Evolutionary conservation across 257 asterid species (phyloP), one percentile per base, ranked within the genome.

Genomic region (Penstemon barbatus): DNA sequence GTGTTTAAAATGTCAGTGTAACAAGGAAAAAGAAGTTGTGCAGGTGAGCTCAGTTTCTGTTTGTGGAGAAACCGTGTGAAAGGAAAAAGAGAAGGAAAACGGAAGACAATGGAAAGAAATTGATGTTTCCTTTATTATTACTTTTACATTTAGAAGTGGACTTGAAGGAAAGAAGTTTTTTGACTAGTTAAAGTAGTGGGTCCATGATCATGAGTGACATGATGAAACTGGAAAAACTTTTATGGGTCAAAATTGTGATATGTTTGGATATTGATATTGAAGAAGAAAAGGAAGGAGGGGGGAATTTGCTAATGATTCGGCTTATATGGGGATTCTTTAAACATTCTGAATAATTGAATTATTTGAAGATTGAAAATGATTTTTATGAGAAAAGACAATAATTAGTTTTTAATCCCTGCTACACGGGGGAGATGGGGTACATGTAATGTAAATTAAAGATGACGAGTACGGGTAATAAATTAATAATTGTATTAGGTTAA

Each of bases 21-120:
- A 12, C 40, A 61, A 72, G 57, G 52, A 19, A 8, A 39, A 7
- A 57, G 48, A 25, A 11, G 42, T 48, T 65, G 48, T 42, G 66
- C 61, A 15, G 66, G 50, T 60, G 43, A 61, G 55, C 39, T 63
- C 59, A 71, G 49, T 69, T 57, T 46, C 13, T 40, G 65, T 44
- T 36, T 15, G 42, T 41, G 59, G 10, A 37, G 63, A 25, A 43
- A 46, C 56, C 41, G 43, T 44, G 68, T 63, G 12, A 25, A 45
- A 9, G 18, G 56, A 10, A 44, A 33, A 42, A 60, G 25, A 61
- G 13, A 8, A 15, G 18, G 18, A 15, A 15, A 15, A 15, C 18
- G 18, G 18, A 15, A 18, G 39, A 62, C 38, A n/a, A n/a, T 53
- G 64, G 45, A 62, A 71, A 57, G 45, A 62, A 71, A 57, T 39